Conservation (phyloP, 2,329 filamentous ascomycete species). For the Geosmithia putterillii region DNA sequence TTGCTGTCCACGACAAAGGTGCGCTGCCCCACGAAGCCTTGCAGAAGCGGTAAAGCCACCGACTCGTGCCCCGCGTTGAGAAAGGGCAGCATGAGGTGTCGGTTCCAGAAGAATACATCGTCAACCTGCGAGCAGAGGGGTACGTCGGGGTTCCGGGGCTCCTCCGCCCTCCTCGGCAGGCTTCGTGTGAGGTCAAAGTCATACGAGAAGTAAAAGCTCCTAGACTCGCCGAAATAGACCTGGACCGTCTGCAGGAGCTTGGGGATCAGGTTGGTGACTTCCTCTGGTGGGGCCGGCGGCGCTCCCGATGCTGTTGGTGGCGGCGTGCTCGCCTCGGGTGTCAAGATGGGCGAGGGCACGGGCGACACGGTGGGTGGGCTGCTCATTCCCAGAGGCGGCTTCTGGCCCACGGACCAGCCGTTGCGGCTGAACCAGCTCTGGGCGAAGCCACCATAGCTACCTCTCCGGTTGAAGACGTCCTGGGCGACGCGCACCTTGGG, state of each 20-base stretch:
- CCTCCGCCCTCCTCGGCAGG: constrained; percentile 20
- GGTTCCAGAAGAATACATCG: constrained; percentile 84
- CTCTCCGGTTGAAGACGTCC: constrained; percentile 74
- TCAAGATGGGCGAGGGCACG: neutral
- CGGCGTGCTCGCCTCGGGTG: neutral
- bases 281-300: neutral
- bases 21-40: constrained; percentile 85
- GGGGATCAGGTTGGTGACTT: constrained; percentile 49
- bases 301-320: neutral
- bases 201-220: constrained; percentile 91
- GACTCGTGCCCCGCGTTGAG: constrained; percentile 58
- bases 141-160: constrained; percentile 8
- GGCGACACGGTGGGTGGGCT: constrained; percentile 13
- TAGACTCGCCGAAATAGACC: constrained; percentile 68
- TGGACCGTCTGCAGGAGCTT: constrained; percentile 76
- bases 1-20: constrained; percentile 61
- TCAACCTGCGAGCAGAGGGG: constrained; percentile 66
- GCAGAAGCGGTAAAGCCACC: constrained; percentile 72
- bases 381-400: constrained; percentile 58
- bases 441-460: constrained; percentile 80
- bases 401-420: constrained; percentile 65
- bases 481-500: constrained; percentile 59
- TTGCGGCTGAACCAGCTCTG: constrained; percentile 82
- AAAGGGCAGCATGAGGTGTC: constrained; percentile 60
- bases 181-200: constrained; percentile 81